A percentile compares a stretch with the other conserved stretches of the same genome.
Evolutionary conservation across 2,329 filamentous ascomycete genomes (phyloP).

Genomic region (Paecilomyces fulvus): DNA sequence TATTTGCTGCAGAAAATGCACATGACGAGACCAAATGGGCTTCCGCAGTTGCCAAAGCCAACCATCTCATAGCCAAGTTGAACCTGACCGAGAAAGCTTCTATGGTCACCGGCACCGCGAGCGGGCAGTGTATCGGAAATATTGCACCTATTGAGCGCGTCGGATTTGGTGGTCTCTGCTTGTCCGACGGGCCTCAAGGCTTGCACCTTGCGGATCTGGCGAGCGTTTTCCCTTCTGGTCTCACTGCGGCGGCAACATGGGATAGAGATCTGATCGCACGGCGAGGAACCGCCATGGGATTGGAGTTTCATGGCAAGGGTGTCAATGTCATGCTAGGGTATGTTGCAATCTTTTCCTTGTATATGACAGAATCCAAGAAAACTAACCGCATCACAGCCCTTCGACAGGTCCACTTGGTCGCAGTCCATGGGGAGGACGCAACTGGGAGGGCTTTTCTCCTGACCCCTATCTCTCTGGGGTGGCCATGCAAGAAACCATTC

Average conservation of each 20-base stretch:
- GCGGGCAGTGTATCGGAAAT: too few relatives aligned
- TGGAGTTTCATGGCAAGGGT: slow-evolving; percentile 35
- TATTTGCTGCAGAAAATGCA: too few relatives aligned
- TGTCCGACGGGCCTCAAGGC: not conserved
- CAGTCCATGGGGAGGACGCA: slow-evolving; percentile 38
- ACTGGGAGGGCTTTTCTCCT: slow-evolving; percentile 42
- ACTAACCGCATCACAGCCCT: too few relatives aligned
- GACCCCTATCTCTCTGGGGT: slow-evolving; percentile 42
- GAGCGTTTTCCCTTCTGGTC: not conserved
- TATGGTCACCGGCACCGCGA: too few relatives aligned
- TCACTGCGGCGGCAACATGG: slow-evolving; percentile 14
- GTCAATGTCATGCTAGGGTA: slow-evolving; percentile 33
- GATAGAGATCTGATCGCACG: slow-evolving; percentile 26
- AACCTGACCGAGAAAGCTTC: too few relatives aligned
- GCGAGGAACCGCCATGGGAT: slow-evolving; percentile 23
- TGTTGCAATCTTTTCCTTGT: too few relatives aligned
- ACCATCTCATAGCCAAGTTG: too few relatives aligned
- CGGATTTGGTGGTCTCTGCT: not conserved
- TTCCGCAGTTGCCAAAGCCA: too few relatives aligned
- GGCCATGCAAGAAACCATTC: slow-evolving; percentile 35
- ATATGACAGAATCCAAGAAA: too few relatives aligned
- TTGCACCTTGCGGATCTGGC: not conserved
- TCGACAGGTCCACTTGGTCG: slow-evolving; percentile 31
- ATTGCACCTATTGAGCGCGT: not conserved
- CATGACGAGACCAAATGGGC: too few relatives aligned